phyloP scores from a whole-genome alignment of 192 early-diverging fungal species.

The Coemansia sp. region DNA sequence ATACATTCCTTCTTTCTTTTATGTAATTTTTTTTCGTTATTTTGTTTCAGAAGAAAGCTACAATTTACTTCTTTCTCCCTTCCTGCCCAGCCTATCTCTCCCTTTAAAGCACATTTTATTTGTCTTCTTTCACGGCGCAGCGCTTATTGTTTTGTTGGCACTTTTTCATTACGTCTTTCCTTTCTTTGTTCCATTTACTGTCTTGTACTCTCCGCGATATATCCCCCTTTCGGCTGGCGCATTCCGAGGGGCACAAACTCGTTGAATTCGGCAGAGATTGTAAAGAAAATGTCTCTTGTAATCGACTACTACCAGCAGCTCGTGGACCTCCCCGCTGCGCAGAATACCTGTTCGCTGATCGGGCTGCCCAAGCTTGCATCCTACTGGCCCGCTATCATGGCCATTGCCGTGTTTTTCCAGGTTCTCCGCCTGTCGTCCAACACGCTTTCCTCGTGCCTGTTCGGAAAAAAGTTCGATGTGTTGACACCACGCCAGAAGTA shows the following conservation, averaged over 20 bases:
- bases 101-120: neutral
- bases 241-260: neutral
- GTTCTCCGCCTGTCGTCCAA: slow-evolving; percentile 62
- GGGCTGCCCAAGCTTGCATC: slow-evolving; percentile 58
- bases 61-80: too few species aligned
- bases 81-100: too few species aligned
- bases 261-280: slow-evolving; percentile 1
- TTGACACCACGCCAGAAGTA: slow-evolving; percentile 58
- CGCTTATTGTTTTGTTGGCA: neutral
- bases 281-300: slow-evolving; percentile 21
- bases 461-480: slow-evolving; percentile 65
- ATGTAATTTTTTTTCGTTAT: too few species aligned
- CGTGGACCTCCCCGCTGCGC: slow-evolving; percentile 42
- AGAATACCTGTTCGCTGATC: slow-evolving; percentile 53
- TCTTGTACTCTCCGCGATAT: neutral
- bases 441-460: slow-evolving; percentile 61
- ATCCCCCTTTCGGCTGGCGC: neutral
- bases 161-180: neutral
- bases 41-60: too few species aligned
- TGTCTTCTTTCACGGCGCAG: neutral
- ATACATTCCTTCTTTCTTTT: too few species aligned
- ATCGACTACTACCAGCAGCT: slow-evolving; percentile 37
- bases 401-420: slow-evolving; percentile 54
- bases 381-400: slow-evolving; percentile 67
- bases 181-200: neutral